Base-by-base conservation (phyloP, 257 asterid species). In the Salvia hispanica region DNA sequence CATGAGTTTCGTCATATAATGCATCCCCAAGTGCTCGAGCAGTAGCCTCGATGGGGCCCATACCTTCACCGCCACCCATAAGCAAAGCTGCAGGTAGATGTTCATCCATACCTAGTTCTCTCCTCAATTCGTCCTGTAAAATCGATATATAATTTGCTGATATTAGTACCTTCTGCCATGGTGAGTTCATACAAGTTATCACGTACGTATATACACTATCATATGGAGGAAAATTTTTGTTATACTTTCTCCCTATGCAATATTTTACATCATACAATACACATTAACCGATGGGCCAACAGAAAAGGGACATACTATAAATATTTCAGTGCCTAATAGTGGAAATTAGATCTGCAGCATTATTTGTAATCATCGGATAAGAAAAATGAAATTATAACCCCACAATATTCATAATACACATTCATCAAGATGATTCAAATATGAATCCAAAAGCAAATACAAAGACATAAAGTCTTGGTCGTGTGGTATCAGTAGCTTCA, bases 41-140 rank as follows among this genome's bases (percentile, higher is more conserved):
- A 40, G 99, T 94, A 55, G 95, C 86, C 85, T 94, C 97, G 62
- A 94, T 94, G 72, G 99, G 99, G n/a, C 99, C 99, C 99, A 94
- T 94, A 39, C 99, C 99, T 83, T 94, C 99, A 70, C 99, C 99
- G 46, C 99, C 99, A 63, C 99, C 99, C 91, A 94, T 94, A 61
- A 94, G 79, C 75, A 94, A 79, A 7, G 88, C 97, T 8, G 97
- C 81, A 6, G 99, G 99, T 50, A 94, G 97, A 59, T 83, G 58
- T 79, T 86, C 96, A 56, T 88, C 89, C 97, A 94, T 81, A 72
- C 96, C 96, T 44, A 94, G 81, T 45, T 85, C 95, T 83, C 71
- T 91, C 81, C 95, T 83, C 78, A 94, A 77, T 69, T 83, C 95
- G 14, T 76, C 79, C 99, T 94, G 80, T 67, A 69, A 63, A 10